Evolutionary conservation across 805 yeast genomes (phyloP).

Genomic region (Wickerhamiella azyma): DNA sequence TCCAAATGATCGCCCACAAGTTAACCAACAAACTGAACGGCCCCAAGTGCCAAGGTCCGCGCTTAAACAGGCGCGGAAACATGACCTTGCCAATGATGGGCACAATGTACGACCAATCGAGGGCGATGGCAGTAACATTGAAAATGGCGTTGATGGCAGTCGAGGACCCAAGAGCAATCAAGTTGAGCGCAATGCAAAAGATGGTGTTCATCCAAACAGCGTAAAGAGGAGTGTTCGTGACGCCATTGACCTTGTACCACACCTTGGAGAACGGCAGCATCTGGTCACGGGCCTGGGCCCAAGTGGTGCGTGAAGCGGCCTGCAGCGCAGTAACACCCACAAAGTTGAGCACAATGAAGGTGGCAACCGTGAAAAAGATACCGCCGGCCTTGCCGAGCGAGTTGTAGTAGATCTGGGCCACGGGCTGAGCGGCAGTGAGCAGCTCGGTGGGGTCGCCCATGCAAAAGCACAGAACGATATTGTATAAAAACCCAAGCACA

Average conservation of each 20-base stretch:
- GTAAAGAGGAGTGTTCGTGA: slow-evolving; percentile 48
- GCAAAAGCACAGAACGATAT: slow-evolving; percentile 24
- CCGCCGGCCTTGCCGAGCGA: slow-evolving; percentile 55
- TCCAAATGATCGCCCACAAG: slow-evolving; percentile 18
- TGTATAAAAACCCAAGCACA: slow-evolving; percentile 23
- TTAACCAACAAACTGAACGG: slow-evolving; percentile 20
- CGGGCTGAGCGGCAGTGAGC: slow-evolving; percentile 32
- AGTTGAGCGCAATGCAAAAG: slow-evolving; percentile 37
- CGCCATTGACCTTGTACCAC: slow-evolving; percentile 36
- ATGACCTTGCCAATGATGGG: slow-evolving; percentile 49
- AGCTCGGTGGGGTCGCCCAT: slow-evolving; percentile 21
- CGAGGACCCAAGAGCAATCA: slow-evolving; percentile 46
- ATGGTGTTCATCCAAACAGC: slow-evolving; percentile 42
- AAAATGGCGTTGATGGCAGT: slow-evolving; percentile 57
- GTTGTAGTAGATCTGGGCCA: slow-evolving; percentile 52
- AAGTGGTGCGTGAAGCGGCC: slow-evolving; percentile 56
- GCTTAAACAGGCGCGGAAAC: slow-evolving; percentile 39
- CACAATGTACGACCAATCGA: slow-evolving; percentile 51
- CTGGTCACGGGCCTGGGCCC: slow-evolving; percentile 68
- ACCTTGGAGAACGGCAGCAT: slow-evolving; percentile 47
- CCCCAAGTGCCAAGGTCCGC: slow-evolving; percentile 61
- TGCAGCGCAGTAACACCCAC: slow-evolving; percentile 52
- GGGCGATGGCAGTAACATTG: slow-evolving; percentile 59
- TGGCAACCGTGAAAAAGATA: slow-evolving; percentile 44
- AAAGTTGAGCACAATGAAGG: slow-evolving; percentile 47